A percentile compares a stretch with the other conserved stretches of the same genome.
Evolutionary conservation across 352 stramenopile genomes (phyloP).

Genomic region (Globisporangium paroecandrum): DNA sequence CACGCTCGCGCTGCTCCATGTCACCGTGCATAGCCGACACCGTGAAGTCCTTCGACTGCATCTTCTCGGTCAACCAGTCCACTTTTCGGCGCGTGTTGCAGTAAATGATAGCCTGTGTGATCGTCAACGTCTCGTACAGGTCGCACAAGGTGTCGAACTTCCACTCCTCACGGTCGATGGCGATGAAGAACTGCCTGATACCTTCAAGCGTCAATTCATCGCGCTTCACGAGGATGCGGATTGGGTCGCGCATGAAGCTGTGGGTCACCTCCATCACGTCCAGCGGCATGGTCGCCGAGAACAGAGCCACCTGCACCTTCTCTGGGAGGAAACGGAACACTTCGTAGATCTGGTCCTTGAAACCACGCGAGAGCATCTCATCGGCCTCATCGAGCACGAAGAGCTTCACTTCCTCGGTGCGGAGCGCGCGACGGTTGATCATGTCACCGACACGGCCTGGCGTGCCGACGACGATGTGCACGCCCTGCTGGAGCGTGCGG

Average conservation of each 20-base stretch:
- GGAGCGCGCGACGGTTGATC: constrained; percentile 97
- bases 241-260: constrained; percentile 98
- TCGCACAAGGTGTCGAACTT: constrained; percentile 99
- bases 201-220: constrained; percentile 99
- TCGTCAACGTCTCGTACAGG: constrained; percentile 99
- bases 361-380: constrained; percentile 99
- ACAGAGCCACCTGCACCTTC: constrained; percentile 97
- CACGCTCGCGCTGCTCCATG: constrained; percentile 99
- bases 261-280: constrained; percentile 99
- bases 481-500: constrained; percentile 95
- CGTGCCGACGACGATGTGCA: constrained; percentile 98
- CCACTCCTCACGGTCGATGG: constrained; percentile 98
- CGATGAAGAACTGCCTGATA: constrained; percentile 99
- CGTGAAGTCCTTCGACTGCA: constrained; percentile 99
- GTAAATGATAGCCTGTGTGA: constrained; percentile 99
- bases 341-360: constrained; percentile 99
- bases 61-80: constrained; percentile 99
- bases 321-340: constrained; percentile 99
- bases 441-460: constrained; percentile 99
- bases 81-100: constrained; percentile 99
- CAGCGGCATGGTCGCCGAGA: constrained; percentile 99
- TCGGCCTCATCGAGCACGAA: constrained; percentile 99
- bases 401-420: constrained; percentile 94
- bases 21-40: constrained; percentile 99
- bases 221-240: constrained; percentile 99